Percentiles rank a stretch among this genome's conserved stretches.
Conservation (phyloP, 1,284 basidiomycete species). For the Ganoderma meredithae region DNA sequence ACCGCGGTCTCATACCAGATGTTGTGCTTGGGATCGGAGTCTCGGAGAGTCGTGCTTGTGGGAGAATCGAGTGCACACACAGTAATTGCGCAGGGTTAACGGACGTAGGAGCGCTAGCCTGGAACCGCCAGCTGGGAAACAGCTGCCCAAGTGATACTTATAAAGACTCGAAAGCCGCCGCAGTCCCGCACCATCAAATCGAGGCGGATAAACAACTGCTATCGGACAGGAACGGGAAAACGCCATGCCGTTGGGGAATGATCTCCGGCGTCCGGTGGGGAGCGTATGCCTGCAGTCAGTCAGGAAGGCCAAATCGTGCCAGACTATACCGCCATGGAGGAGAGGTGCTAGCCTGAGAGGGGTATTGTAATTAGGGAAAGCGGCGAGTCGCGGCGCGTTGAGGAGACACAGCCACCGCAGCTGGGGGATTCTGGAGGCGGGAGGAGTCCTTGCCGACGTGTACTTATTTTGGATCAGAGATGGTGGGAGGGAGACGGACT, state of each 20-base stretch:
- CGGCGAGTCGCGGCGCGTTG: neutral
- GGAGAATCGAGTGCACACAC: no score
- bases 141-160: neutral
- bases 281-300: neutral
- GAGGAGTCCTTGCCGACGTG: neutral
- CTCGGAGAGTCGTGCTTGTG: no score
- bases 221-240: neutral
- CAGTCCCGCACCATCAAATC: conserved; percentile 1
- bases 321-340: neutral
- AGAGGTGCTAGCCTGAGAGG: neutral
- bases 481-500: conserved; percentile 8
- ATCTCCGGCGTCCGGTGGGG: neutral
- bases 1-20: no score
- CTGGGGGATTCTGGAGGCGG: neutral
- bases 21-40: neutral
- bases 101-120: no score
- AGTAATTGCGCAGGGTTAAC: no score
- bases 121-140: no score
- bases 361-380: neutral
- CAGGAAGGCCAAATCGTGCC: neutral
- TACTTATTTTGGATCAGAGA: conserved; percentile 19
- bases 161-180: neutral
- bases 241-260: neutral
- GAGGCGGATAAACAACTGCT: neutral
- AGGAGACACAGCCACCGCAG: conserved; percentile 18